These are phyloP conservation scores for Ustilago crameri DNA, from an alignment of 1,284 basidiomycete species.

Conservation along the genomic window DNA sequence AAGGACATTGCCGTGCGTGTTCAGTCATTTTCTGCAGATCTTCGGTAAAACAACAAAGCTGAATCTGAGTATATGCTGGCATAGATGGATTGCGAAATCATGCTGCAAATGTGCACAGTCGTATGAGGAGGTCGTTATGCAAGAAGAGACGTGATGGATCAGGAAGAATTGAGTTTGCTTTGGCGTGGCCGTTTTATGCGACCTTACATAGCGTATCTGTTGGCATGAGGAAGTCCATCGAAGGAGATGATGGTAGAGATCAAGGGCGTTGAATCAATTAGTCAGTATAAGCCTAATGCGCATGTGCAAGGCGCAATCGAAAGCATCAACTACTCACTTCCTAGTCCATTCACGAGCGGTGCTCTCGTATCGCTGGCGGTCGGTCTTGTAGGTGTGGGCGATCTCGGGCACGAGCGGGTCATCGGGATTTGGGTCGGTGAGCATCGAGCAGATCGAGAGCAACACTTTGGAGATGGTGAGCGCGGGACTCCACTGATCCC, in stretches of 20 bases:
- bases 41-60: not conserved
- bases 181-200: slow-evolving; percentile 5
- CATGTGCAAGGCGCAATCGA: not conserved
- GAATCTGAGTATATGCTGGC: slow-evolving; percentile 1
- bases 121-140: slow-evolving; percentile 31
- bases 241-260: not conserved
- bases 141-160: slow-evolving; percentile 7
- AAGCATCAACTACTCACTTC: slow-evolving; percentile 54
- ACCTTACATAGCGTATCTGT: slow-evolving; percentile 51
- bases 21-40: too few species aligned
- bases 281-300: not conserved
- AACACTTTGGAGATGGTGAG: slow-evolving; percentile 90
- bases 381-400: slow-evolving; percentile 68
- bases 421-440: slow-evolving; percentile 68
- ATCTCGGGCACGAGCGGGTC: slow-evolving; percentile 68
- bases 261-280: not conserved
- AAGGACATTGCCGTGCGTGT: not conserved
- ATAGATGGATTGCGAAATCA: slow-evolving; percentile 33
- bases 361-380: slow-evolving; percentile 66
- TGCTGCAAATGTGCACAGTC: slow-evolving; percentile 31
- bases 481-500: slow-evolving; percentile 84
- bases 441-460: slow-evolving; percentile 67
- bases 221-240: not conserved
- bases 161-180: slow-evolving; percentile 9
- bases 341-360: slow-evolving; percentile 68